phyloP scores from a whole-genome alignment of 1,284 basidiomycete genomes.

The Apiotrichum montevideense region DNA sequence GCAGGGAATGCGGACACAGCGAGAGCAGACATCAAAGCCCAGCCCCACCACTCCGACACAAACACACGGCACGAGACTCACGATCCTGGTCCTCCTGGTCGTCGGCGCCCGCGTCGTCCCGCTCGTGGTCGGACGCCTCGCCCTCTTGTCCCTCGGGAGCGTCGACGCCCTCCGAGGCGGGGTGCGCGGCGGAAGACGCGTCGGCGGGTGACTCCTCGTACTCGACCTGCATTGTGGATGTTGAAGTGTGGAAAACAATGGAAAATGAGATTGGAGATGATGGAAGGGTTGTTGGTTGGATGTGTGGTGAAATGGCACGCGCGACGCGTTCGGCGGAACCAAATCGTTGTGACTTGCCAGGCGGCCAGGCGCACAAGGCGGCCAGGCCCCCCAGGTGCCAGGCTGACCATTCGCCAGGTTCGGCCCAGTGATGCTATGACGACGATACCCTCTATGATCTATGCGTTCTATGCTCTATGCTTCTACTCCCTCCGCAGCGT shows the following conservation, averaged over 20 bases:
- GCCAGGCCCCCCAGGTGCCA: too few species aligned
- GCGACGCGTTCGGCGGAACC: neutral
- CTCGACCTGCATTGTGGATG: slow-evolving; percentile 14
- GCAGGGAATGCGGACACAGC: too few species aligned
- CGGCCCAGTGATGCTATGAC: too few species aligned
- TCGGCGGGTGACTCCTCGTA: slow-evolving; percentile 10
- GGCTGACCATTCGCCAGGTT: too few species aligned
- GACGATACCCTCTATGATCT: too few species aligned
- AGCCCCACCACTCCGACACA: too few species aligned
- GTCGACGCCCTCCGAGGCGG: neutral
- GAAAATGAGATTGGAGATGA: too few species aligned
- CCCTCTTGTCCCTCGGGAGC: neutral
- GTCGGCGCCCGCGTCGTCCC: neutral
- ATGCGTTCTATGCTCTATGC: neutral
- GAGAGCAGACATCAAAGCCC: too few species aligned
- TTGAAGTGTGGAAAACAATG: too few species aligned
- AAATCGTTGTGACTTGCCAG: neutral
- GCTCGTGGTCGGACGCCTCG: slow-evolving; percentile 1
- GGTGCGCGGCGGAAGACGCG: neutral
- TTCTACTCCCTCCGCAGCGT: neutral
- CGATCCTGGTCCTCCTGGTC: slow-evolving; percentile 1
- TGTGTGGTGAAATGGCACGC: too few species aligned
- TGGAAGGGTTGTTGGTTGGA: too few species aligned
- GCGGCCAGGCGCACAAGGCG: too few species aligned
- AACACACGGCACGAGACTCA: neutral